Evolutionary conservation across 2,329 filamentous ascomycete species (phyloP).

Genomic region (Aureobasidium sp.): DNA sequence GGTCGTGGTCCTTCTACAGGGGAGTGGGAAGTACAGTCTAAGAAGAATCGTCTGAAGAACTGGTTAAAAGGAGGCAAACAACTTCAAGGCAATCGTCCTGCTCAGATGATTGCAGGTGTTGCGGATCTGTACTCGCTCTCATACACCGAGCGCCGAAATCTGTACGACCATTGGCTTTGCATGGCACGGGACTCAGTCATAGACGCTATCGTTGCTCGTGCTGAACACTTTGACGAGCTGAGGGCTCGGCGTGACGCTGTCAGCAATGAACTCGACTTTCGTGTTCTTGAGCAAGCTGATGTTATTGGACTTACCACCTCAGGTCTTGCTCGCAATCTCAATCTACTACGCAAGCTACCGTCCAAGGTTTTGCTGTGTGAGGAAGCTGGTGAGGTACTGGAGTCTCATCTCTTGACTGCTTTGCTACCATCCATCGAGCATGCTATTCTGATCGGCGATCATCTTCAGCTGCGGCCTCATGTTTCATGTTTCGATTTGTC

Average conservation of each 20-base stretch:
- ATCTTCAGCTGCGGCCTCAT: constrained; percentile 53
- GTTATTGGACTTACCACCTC: constrained; percentile 57
- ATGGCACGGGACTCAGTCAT: constrained; percentile 18
- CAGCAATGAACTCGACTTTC: constrained; percentile 34
- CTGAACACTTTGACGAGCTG: constrained; percentile 19
- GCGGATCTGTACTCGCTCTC: constrained; percentile 3
- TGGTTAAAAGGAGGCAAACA: neutral
- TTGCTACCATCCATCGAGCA: constrained; percentile 55
- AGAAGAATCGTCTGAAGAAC: constrained; percentile 21
- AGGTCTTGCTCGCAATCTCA: constrained; percentile 48
- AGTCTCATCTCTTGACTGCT: constrained; percentile 54
- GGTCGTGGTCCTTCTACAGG: neutral
- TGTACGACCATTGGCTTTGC: constrained; percentile 18
- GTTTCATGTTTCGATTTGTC: constrained; percentile 46
- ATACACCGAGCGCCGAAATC: neutral
- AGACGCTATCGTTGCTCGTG: constrained; percentile 20
- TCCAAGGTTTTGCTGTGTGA: constrained; percentile 58
- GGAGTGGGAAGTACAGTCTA: neutral
- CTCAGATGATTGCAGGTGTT: neutral
- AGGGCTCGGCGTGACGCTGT: constrained; percentile 24
- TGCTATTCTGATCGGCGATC: constrained; percentile 56
- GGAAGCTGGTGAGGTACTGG: constrained; percentile 61
- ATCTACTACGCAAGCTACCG: constrained; percentile 42
- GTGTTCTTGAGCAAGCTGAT: constrained; percentile 37
- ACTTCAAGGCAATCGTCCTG: neutral